phyloP scores from a whole-genome alignment of 169 alveolate species.

The Plasmodium blacklocki region DNA sequence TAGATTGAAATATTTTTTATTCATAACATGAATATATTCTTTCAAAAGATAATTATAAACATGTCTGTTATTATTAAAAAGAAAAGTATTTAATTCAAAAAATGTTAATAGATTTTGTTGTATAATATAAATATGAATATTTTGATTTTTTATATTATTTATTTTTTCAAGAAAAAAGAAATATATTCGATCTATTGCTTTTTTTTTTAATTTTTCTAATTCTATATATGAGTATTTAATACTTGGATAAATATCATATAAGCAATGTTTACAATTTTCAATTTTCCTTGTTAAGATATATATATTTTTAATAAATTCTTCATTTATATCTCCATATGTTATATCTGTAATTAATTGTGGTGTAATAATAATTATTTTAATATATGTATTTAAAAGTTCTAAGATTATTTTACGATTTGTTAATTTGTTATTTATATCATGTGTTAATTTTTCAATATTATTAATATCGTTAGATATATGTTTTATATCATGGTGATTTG shows the following conservation, averaged over 20 bases:
- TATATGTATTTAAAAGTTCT: constrained; percentile 77
- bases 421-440: constrained; percentile 76
- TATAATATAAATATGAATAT: constrained; percentile 74
- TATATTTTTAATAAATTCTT: constrained; percentile 61
- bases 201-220: constrained; percentile 33
- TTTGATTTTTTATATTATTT: constrained; percentile 76
- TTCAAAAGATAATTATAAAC: constrained; percentile 27
- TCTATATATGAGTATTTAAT: constrained; percentile 66
- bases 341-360: constrained; percentile 80
- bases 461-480: constrained; percentile 77
- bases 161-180: constrained; percentile 37
- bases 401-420: constrained; percentile 78
- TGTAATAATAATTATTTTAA: constrained; percentile 78
- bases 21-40: constrained; percentile 38
- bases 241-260: constrained; percentile 80
- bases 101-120: constrained; percentile 68
- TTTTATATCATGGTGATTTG: constrained; percentile 77
- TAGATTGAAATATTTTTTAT: constrained; percentile 23
- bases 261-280: constrained; percentile 78
- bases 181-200: constrained; percentile 34
- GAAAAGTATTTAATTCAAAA: constrained; percentile 17
- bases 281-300: constrained; percentile 70
- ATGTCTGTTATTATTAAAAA: constrained; percentile 32
- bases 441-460: constrained; percentile 79
- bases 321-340: constrained; percentile 78